Evolutionary conservation across 148 eudicot genomes (phyloP), one percentile per base, ranked within the genome.

Genomic region (Rhododendron mucronatum): DNA sequence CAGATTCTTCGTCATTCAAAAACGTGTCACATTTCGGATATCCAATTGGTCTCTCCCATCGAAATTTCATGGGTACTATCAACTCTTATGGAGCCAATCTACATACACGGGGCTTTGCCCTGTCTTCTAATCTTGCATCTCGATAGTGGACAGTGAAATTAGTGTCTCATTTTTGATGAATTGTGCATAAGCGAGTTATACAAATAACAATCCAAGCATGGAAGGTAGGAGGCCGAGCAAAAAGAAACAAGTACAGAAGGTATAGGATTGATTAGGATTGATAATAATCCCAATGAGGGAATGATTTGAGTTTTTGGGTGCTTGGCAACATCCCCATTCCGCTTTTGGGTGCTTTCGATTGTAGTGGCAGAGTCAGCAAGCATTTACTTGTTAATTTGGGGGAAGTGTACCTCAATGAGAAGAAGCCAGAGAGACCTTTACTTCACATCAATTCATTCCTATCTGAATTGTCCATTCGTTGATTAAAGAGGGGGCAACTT

Each of bases 341-440:
- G 23, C 28, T n/a, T 4, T 26, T 80, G 39, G 18, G 30, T 16
- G n/a, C 78, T 67, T 23, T 45, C 7, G 59, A 47, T 67, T 67
- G 23, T 83, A 45, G 77, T 69, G 35, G 16, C 26, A 45, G 77
- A 83, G 85, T 83, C 85, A 65, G 85, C 78, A 69, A 83, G 78
- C 77, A 83, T 45, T 47, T 9, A 39, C 33, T 61, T 33, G 44
- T 33, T 71, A 33, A 16, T 79, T 81, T 55, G 23, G 16, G 41
- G 16, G 23, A 67, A 67, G 3, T 10, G 14, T 65, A 71, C 41
- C 76, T 71, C 76, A 30, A 30, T 33, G 41, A 30, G 76, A 71
- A 71, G 76, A 71, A 33, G 76, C 41, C 15, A 71, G 41, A 65
- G 30, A 21, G 30, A 71, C 76, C 76, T 71, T 4, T 28, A 4